These are phyloP conservation scores for Flaveria linearis DNA, from an alignment of 129 eudicot species.

Conservation along the genomic window DNA sequence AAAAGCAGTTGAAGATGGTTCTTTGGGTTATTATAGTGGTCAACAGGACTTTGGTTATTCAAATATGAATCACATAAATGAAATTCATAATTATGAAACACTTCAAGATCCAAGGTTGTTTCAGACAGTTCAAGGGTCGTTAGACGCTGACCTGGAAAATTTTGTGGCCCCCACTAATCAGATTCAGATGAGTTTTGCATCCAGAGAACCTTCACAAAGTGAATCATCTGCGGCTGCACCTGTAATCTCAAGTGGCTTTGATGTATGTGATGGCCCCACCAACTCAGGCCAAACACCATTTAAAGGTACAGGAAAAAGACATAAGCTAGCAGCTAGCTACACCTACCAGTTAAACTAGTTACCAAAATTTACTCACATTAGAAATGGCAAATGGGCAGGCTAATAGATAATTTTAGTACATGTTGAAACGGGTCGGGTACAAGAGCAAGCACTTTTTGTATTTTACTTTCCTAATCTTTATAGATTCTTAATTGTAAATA, in stretches of 20 bases:
- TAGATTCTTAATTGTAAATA: too few species aligned
- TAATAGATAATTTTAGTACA: background rate
- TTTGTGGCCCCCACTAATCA: slow-evolving; percentile 46
- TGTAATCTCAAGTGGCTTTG: slow-evolving; percentile 57
- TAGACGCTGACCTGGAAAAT: slow-evolving; percentile 42
- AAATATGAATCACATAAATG: slow-evolving; percentile 42
- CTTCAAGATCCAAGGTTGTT: slow-evolving; percentile 45
- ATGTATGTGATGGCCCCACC: slow-evolving; percentile 67
- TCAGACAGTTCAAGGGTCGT: slow-evolving; percentile 51
- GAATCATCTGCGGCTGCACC: slow-evolving; percentile 82
- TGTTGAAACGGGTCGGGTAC: background rate
- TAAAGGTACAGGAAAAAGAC: slow-evolving; percentile 40
- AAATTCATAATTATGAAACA: slow-evolving; percentile 36
- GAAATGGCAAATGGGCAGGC: background rate
- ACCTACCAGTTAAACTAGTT: background rate
- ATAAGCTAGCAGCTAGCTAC: slow-evolving; percentile 13
- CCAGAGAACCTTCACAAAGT: slow-evolving; percentile 75
- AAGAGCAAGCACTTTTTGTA: background rate
- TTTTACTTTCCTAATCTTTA: background rate
- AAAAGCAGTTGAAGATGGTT: slow-evolving; percentile 49
- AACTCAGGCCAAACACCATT: slow-evolving; percentile 58
- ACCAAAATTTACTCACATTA: background rate
- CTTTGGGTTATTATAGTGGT: slow-evolving; percentile 51
- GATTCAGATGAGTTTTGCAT: slow-evolving; percentile 45
- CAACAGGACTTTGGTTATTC: slow-evolving; percentile 41